Evolutionary conservation across 257 asterid genomes (phyloP), one percentile per base, ranked within the genome.

Genomic region (Nicotiana otophora): DNA sequence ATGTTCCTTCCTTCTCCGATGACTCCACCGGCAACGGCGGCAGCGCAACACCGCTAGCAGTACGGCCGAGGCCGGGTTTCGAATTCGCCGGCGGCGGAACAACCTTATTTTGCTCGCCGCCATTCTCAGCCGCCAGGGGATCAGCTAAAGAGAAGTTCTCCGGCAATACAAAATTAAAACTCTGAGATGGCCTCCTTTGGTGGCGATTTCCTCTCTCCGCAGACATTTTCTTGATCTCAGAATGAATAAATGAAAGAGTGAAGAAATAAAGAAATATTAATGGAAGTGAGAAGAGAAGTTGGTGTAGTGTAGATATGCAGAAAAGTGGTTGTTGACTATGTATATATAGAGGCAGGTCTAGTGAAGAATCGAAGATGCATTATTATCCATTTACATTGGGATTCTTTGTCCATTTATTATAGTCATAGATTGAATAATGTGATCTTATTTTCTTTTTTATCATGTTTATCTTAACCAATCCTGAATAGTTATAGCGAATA

Each of bases 141-240:
- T 84, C 92, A 51, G 26, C 5, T 51, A 75, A 74, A 20, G 91
- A 58, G 84, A 93, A 89, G 64, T 91, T 83, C 80, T 91, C 97
- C 20, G 97, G 93, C 64, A 91, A 28, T 15, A 83, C 88, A 85
- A 93, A 93, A 54, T 46, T 46, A 17, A 87, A 85, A 12, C 94
- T 85, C 87, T 92, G 98, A 1, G 98, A 93, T 14, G 97, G 94
- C 48, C 91, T 90, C 83, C 98, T 90, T 57, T 88, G 92, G 88
- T 93, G 98, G 77, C 95, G 98, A 88, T 82, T 84, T 36, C 84
- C 74, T 86, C 92, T 89, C 39, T 90, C 80, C 7, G 63, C 86
- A 26, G 98, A 92, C 98, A 92, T 92, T 83, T 70, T 83, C 34
- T 11, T 42, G 12, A 9, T 42, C 51, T 9, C 12, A 42, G 51